Evolutionary conservation across 495 filamentous ascomycete genomes (phyloP), one percentile per base, ranked within the genome.

Genomic region (Aspergillus baeticus): DNA sequence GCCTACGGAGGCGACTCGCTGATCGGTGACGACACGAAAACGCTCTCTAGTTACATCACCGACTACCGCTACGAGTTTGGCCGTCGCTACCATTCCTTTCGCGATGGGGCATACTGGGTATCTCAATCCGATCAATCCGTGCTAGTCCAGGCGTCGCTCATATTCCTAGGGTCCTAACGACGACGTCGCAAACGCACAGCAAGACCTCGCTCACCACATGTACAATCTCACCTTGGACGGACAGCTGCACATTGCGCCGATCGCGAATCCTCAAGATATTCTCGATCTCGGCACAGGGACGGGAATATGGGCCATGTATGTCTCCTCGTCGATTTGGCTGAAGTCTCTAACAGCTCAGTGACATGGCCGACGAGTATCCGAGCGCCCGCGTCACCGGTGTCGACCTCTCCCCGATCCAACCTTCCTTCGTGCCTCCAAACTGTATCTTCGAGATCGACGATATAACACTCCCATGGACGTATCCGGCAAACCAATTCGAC

Each of bases 61-160:
- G 63, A 63, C 46, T 61, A 67, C 54, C 65, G 70, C 33, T 74
- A 73, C 51, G 67, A 89, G 59, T 86, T 86, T 59, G 86, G 86
- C n/a, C 69, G 85, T 33, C 75, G 84, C 35, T 88, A 88, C 62
- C 84, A 87, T 60, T 73, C 74, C 50, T 87, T 84, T 59, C 71
- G 82, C 48, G 81, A 85, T 61, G 85, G 85, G 23, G 69, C 73
- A 29, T 88, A 87, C 54, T 69, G 63, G 65, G 61, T 64, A 59
- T 34, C 54, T 59, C 29, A 18, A 29, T 36, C 29, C 22, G 33
- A 35, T 36, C 15, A 22, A 38, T 11, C 18, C 22, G 26, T 42
- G 22, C 14, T 46, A 33, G 22, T 6, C 38, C 49, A 20, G 20
- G 2, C 18, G 10, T 44, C 41, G 34, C 48, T 51, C 21, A 34